phyloP scores from a whole-genome alignment of 768 basidiomycete genomes.

The Trametes maxima region DNA sequence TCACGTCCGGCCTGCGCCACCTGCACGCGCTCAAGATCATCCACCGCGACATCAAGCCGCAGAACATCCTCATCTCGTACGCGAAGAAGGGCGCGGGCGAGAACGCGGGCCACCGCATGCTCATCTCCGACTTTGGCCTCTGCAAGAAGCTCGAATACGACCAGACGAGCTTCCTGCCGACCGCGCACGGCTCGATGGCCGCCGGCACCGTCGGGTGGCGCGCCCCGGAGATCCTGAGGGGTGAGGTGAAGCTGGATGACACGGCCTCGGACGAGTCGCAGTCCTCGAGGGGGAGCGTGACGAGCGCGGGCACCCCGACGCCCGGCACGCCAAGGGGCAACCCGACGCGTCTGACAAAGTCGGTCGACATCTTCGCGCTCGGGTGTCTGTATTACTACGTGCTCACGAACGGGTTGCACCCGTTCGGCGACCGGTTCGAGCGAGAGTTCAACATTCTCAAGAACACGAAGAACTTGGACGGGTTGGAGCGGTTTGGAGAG shows the following conservation, averaged over 20 bases:
- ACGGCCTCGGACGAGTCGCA: conserved; percentile 62
- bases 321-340: conserved; percentile 44
- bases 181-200: conserved; percentile 83
- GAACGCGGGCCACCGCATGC: conserved; percentile 67
- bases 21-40: conserved; percentile 93
- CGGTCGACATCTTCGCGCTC: conserved; percentile 94
- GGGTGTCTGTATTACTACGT: conserved; percentile 96
- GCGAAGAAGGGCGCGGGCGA: conserved; percentile 56
- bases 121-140: conserved; percentile 96
- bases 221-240: conserved; percentile 92
- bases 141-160: conserved; percentile 95
- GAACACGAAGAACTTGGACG: conserved; percentile 68
- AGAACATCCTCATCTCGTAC: conserved; percentile 89
- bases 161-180: conserved; percentile 95
- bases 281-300: conserved; percentile 67
- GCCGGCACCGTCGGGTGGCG: conserved; percentile 98
- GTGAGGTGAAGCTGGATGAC: conserved; percentile 93
- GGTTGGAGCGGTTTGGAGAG: conserved; percentile 82
- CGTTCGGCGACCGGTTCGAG: conserved; percentile 92
- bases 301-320: conserved; percentile 54
- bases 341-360: conserved; percentile 82
- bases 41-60: conserved; percentile 99
- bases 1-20: conserved; percentile 86
- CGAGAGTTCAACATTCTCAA: conserved; percentile 93
- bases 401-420: conserved; percentile 87